Evolutionary conservation across 108 stramenopile species (phyloP).

Genomic region (Fistulifera solaris): DNA sequence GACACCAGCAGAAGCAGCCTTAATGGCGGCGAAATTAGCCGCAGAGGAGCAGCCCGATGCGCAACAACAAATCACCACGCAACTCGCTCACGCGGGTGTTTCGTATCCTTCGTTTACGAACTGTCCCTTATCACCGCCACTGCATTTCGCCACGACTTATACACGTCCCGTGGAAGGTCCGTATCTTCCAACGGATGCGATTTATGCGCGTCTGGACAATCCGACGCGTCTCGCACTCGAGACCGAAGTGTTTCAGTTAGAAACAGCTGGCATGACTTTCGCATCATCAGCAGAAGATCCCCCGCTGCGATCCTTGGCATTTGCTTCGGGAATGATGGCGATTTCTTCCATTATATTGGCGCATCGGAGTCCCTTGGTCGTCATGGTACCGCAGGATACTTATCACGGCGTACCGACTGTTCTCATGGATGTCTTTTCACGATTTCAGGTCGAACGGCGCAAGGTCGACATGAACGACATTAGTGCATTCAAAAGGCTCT

Average conservation of each 20-base stretch:
- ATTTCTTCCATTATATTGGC: constrained; percentile 62
- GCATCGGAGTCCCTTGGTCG: constrained; percentile 39
- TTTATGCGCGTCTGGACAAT: constrained; percentile 69
- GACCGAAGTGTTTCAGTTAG: constrained; percentile 40
- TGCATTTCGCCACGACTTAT: constrained; percentile 70
- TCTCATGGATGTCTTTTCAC: constrained; percentile 36
- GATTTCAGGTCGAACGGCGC: constrained; percentile 32
- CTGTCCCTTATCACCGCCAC: constrained; percentile 55
- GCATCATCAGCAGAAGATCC: not conserved
- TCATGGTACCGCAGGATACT: constrained; percentile 61
- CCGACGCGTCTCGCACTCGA: constrained; percentile 69
- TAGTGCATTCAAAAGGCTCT: not conserved
- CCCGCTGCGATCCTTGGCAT: constrained; percentile 38
- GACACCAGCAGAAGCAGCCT: too few species aligned
- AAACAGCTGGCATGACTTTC: constrained; percentile 20
- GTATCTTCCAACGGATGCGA: constrained; percentile 35
- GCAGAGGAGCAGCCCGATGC: too few species aligned
- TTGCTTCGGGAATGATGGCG: constrained; percentile 87
- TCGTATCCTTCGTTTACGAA: too few species aligned
- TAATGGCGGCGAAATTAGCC: too few species aligned
- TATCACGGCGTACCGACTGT: constrained; percentile 82
- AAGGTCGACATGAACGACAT: constrained; percentile 48
- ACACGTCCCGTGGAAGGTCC: constrained; percentile 58
- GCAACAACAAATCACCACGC: too few species aligned
- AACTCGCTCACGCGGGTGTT: too few species aligned